Conservation (phyloP, 352 stramenopile species). For the Globisporangium emineosum region DNA sequence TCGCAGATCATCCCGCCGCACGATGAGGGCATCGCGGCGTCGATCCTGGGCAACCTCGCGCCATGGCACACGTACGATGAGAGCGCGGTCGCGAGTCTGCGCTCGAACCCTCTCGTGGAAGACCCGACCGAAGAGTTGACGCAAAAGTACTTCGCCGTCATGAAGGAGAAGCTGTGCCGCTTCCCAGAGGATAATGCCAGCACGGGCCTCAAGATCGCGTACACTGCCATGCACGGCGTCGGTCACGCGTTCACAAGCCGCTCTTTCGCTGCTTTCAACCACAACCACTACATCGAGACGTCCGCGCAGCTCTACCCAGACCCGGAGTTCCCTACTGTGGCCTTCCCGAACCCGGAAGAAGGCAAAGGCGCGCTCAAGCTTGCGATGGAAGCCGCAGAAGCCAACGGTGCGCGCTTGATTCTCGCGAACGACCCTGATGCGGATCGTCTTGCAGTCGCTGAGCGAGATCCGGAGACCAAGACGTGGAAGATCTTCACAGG, state of each 20-base stretch:
- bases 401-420: constrained; percentile 80
- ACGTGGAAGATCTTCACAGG: constrained; percentile 97
- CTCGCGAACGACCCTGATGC: constrained; percentile 98
- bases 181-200: constrained; percentile 61
- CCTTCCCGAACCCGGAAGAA: constrained; percentile 98
- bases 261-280: constrained; percentile 89
- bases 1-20: constrained; percentile 97
- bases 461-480: constrained; percentile 69
- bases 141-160: constrained; percentile 63
- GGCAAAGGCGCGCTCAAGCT: constrained; percentile 94
- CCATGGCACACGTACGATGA: constrained; percentile 81
- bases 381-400: constrained; percentile 87
- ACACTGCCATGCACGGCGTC: constrained; percentile 99
- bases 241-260: constrained; percentile 90
- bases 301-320: constrained; percentile 90
- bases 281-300: constrained; percentile 86
- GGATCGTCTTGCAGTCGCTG: constrained; percentile 95
- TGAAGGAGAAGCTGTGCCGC: constrained; percentile 54
- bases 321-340: constrained; percentile 95
- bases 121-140: constrained; percentile 72
- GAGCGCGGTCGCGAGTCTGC: constrained; percentile 30
- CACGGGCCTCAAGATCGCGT: constrained; percentile 82
- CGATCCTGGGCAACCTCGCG: constrained; percentile 90
- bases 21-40: constrained; percentile 90
- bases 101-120: constrained; percentile 42